Base-by-base conservation (phyloP, 2,329 filamentous ascomycete genomes). In the Aspergillus costaricaensis region DNA sequence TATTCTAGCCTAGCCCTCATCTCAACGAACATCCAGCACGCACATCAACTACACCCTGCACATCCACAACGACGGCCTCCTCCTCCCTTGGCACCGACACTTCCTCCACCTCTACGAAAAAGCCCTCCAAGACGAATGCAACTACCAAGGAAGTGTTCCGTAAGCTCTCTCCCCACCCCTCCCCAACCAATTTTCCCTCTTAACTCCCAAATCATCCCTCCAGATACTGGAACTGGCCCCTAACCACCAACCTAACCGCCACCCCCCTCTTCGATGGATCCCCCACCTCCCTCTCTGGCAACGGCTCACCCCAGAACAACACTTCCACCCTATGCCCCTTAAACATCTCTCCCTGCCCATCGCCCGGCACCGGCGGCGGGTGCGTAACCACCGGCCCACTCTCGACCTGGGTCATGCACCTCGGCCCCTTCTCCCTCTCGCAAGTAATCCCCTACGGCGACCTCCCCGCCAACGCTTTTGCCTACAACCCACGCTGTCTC, bases 31-130 rank as follows among this genome's bases (percentile, higher is more conserved):
- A 1, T 27, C 2, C 39, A 66, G 64, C 14, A 66, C 65, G 1
- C 71, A 72, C 57, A 68, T 72, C 58, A 72, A 71, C 43, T 69
- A 71, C 48, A 72, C 69, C 5, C 58, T 65, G 1, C 23, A 54
- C 32, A 64, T 68, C 14, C 71, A 73, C 44, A 63, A 66, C 8
- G 59, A 58, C 41, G 65, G 59, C 4, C 17, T 62, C 25, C 43
- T 67, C 19, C 60, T 67, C 39, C 53, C 63, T 8, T 67, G 65
- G 65, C 65, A 67, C 58, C 65, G 65, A 2, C 61, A 67, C 19
- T 64, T 59, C 47, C 23, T 60, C n/a, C 55, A 27, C 8, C 60
- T 67, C 2, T 67, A 56, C 41, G 65, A 65, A 17, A 56, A 25
- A 12, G 60, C 62, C 2, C 43, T 67, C 1, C 60, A 58, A 19